phyloP scores from a whole-genome alignment of 1,284 basidiomycete species.

The Gymnopus androsaceus region DNA sequence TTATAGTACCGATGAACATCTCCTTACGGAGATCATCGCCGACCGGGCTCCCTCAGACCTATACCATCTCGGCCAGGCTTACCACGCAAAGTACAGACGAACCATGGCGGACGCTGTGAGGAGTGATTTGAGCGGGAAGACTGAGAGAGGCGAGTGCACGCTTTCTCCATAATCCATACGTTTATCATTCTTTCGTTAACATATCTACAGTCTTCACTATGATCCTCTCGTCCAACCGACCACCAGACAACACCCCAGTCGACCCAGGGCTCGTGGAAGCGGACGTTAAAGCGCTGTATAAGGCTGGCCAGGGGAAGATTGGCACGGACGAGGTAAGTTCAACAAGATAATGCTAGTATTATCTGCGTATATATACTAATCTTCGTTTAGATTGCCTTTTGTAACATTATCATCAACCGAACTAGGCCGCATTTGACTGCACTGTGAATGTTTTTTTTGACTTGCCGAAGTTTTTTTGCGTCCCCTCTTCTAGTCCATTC shows the following conservation, averaged over 20 bases:
- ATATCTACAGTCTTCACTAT: constrained; percentile 36
- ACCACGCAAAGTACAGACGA: constrained; percentile 30
- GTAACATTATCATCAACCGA: constrained; percentile 30
- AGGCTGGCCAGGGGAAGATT: constrained; percentile 33
- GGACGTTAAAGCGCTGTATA: constrained; percentile 38
- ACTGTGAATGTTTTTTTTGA: constrained; percentile 29
- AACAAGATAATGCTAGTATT: neutral
- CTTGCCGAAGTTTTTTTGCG: too few relatives aligned
- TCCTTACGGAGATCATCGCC: constrained; percentile 41
- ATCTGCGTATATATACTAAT: neutral
- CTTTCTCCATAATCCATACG: neutral
- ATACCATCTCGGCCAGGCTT: constrained; percentile 33
- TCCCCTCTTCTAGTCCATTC: too few relatives aligned
- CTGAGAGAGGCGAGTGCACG: constrained; percentile 32
- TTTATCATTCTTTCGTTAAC: neutral
- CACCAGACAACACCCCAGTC: constrained; percentile 27
- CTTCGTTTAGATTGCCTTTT: constrained; percentile 29
- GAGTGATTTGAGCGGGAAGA: constrained; percentile 36
- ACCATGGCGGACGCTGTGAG: constrained; percentile 31
- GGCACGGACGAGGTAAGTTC: constrained; percentile 36
- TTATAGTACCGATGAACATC: constrained; percentile 38
- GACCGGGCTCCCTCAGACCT: constrained; percentile 37
- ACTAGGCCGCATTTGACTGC: constrained; percentile 37
- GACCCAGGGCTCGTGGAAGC: constrained; percentile 29
- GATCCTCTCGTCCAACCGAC: constrained; percentile 34